Percentiles rank a stretch among this genome's conserved stretches.
Evolutionary conservation across 441 rosid species (phyloP).

Genomic region (Erodium texanum): DNA sequence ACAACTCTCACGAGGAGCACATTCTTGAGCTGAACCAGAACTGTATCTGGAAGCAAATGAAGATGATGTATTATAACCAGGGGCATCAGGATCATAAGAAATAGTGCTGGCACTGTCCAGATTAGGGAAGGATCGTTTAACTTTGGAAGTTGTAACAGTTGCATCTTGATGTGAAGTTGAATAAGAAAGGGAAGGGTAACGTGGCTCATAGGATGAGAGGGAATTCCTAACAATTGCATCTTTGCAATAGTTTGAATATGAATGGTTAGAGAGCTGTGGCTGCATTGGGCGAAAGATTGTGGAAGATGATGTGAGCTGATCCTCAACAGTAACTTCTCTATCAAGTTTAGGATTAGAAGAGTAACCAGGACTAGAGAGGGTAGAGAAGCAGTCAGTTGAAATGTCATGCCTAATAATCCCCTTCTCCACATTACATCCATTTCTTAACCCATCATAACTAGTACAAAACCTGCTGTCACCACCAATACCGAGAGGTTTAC

Average conservation of each 20-base stretch:
- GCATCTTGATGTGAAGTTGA: slow-evolving; percentile 1
- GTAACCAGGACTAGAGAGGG: slow-evolving; percentile 8
- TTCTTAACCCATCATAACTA: slow-evolving; percentile 18
- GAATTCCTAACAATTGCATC: slow-evolving; percentile 16
- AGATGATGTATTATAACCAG: slow-evolving; percentile 14
- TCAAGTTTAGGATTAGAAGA: slow-evolving; percentile 16
- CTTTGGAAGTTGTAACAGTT: not conserved
- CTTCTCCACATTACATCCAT: slow-evolving; percentile 18
- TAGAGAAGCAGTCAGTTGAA: slow-evolving; percentile 16
- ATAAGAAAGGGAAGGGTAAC: not conserved
- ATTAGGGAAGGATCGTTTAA: not conserved
- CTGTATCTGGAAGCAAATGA: slow-evolving; percentile 13
- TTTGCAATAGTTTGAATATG: slow-evolving; percentile 15
- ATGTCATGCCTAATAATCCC: slow-evolving; percentile 12
- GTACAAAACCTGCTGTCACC: slow-evolving; percentile 11
- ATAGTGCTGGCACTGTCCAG: slow-evolving; percentile 12
- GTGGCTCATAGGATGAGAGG: not conserved
- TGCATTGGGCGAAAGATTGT: slow-evolving; percentile 15
- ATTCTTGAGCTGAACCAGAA: slow-evolving; percentile 15
- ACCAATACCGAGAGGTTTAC: slow-evolving; percentile 18
- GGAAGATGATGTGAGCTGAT: slow-evolving; percentile 20
- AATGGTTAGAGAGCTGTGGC: slow-evolving; percentile 18
- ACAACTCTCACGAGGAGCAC: slow-evolving; percentile 20
- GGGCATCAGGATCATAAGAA: slow-evolving; percentile 23
- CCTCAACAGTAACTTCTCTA: slow-evolving; percentile 21